Evolutionary conservation across 768 basidiomycete species (phyloP), one percentile per base, ranked within the genome.

Genomic region (Termitomyces sp.): DNA sequence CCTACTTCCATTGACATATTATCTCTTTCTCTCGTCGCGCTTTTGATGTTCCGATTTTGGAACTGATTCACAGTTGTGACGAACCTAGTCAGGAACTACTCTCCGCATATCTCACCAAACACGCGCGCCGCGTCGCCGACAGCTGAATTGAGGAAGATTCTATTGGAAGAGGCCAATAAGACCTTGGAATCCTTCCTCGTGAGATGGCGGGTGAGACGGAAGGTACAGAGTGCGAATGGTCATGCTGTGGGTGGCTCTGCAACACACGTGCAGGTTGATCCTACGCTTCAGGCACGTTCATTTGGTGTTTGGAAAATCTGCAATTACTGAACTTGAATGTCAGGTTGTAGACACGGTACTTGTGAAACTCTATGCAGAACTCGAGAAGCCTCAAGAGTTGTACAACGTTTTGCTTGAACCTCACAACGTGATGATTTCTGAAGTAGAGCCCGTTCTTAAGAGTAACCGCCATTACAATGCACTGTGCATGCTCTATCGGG

Each of bases 71-170:
- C 77, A 95, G 94, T 95, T 82, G 82, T 82, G 73, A 82, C 79
- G 67, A 92, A 93, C 81, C 77, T 95, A 90, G 91, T 93, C 80
- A 82, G 84, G 79, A 94, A 95, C 69, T 95, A 95, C 71, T 91
- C 90, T 46, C 93, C 94, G 16, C 88, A 95, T 74, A 81, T 96
- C 65, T 72, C 83, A 27, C 89, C 86, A 20, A 78, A 84, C 66
- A 86, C 88, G 3, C 81, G 80, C 30, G 75, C 80, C 22, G 87
- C 92, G 6, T 85, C 88, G 15, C 81, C 88, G 3, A 85, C 92
- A 2, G 79, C 81, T 20, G 89, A 89, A 66, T 77, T 95, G 58
- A 76, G 82, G 50, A 81, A 78, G 58, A 81, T 87, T 44, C 73
- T 96, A 48, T 74, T 77, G 31, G 75, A 75, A 55, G 83, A 87